phyloP scores from a whole-genome alignment of 2,329 filamentous ascomycete species.

The Pseudogymnoascus sp. region DNA sequence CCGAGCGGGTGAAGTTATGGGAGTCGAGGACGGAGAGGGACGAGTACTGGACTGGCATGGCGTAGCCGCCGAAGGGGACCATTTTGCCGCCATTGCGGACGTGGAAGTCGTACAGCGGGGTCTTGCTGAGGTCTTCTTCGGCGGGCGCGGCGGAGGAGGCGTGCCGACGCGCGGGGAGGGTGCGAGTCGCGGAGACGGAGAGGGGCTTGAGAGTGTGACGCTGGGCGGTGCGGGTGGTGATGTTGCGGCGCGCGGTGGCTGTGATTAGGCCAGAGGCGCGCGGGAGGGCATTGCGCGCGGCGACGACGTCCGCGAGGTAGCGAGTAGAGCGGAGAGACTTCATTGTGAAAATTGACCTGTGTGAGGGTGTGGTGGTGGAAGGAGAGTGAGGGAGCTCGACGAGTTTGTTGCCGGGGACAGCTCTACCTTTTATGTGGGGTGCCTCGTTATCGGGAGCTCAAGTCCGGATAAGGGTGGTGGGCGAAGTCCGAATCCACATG shows the following conservation, averaged over 20 bases:
- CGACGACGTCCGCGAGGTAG: not conserved
- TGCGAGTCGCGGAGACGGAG: slow-evolving; percentile 9
- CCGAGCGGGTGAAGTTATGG: slow-evolving; percentile 80
- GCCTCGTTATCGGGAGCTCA: slow-evolving; percentile 7
- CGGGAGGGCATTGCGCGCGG: not conserved
- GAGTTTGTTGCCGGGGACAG: not conserved
- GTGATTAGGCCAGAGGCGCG: not conserved
- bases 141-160: slow-evolving; percentile 18
- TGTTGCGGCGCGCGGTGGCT: slow-evolving; percentile 8
- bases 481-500: slow-evolving; percentile 2
- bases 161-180: slow-evolving; percentile 18
- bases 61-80: slow-evolving; percentile 89
- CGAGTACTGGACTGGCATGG: slow-evolving; percentile 87
- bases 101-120: slow-evolving; percentile 72
- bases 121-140: slow-evolving; percentile 44
- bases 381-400: not conserved
- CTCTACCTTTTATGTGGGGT: slow-evolving; percentile 9
- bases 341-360: slow-evolving; percentile 3
- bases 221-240: slow-evolving; percentile 12
- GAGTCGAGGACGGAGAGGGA: slow-evolving; percentile 71
- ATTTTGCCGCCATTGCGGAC: slow-evolving; percentile 77
- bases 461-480: slow-evolving; percentile 10
- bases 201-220: not conserved
- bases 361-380: not conserved
- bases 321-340: slow-evolving; percentile 9